Evolutionary conservation across 352 stramenopile genomes (phyloP).

Genomic region (Phytophthora pseudosyringae): DNA sequence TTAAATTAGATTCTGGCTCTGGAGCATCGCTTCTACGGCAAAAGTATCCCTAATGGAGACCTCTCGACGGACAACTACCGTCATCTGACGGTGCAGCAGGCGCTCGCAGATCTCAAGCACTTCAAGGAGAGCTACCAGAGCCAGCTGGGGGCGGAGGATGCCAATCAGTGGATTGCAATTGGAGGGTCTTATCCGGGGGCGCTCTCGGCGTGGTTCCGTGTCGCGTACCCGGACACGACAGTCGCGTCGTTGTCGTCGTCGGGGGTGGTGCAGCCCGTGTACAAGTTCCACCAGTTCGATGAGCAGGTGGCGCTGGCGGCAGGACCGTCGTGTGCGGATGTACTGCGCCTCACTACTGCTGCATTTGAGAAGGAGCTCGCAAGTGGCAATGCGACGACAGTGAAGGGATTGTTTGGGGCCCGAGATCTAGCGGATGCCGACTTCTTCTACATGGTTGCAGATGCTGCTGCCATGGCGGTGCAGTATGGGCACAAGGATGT

Average conservation of each 20-base stretch:
- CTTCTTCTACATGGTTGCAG: conserved; percentile 93
- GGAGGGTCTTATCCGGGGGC: conserved; percentile 87
- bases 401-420: conserved; percentile 73
- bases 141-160: conserved; percentile 24
- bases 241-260: conserved; percentile 76
- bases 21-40: conserved; percentile 90
- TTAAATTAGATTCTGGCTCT: conserved; percentile 74
- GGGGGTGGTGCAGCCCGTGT: conserved; percentile 82
- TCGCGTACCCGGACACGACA: conserved; percentile 82
- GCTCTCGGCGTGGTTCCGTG: conserved; percentile 80
- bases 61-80: conserved; percentile 77
- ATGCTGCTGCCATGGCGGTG: conserved; percentile 87
- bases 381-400: conserved; percentile 52
- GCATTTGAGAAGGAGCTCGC: conserved; percentile 73
- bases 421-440: conserved; percentile 64
- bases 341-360: conserved; percentile 63
- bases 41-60: conserved; percentile 81
- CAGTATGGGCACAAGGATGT: conserved; percentile 89
- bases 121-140: conserved; percentile 80
- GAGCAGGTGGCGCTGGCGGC: conserved; percentile 71
- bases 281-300: conserved; percentile 87
- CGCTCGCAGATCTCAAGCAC: conserved; percentile 84
- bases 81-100: conserved; percentile 86
- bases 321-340: conserved; percentile 62
- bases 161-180: conserved; percentile 75